Base-by-base conservation (phyloP, 2,329 filamentous ascomycete species). In the Penicillium sp. region DNA sequence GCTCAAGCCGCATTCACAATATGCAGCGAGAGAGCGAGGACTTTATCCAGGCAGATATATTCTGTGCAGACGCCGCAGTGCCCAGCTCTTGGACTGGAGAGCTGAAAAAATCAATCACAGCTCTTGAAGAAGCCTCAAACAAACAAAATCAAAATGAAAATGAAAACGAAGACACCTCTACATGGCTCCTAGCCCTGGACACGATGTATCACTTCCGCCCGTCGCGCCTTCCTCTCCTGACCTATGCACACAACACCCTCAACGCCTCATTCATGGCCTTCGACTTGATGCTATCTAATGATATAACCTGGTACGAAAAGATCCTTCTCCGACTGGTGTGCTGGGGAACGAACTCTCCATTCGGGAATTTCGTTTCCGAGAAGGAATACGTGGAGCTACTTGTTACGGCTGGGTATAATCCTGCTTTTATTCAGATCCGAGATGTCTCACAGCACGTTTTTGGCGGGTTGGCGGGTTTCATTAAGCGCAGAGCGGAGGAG, bases 151-250 rank as follows among this genome's bases (percentile, higher is more conserved):
- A 38, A 21, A 23, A 2, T 23, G 21, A 23, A 23, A 42, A 17
- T 42, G 27, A 49, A 25, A 36, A 31, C 38, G 15, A 36, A n/a
- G 17, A 48, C 19, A 31, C 31, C 31, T 49, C 61, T 53, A 82
- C 49, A 64, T 85, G 82, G 82, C 71, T 86, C 0, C 73, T 86
- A 1, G 83, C 79, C 0, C 74, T 86, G 0, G 83, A 86, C 64
- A 82, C 82, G 2, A 66, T 84, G 6, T 86, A 86, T 54, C 82
- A 86, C 65, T 86, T 85, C 64, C 73, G 72, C 0, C 83, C 83
- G 0, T 84, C 82, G 0, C 73, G 83, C 15, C 73, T 70, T 53
- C 77, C 78, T 0, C 64, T 84, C 2, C 75, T 85, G 15, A 55
- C 69, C 8, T 73, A 80, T 43, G 76, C 80, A 1, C 69, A 73